A percentile compares a stretch with the other conserved stretches of the same genome.
Conservation (phyloP, 2,329 filamentous ascomycete genomes). For the Paraphoma sp. region DNA sequence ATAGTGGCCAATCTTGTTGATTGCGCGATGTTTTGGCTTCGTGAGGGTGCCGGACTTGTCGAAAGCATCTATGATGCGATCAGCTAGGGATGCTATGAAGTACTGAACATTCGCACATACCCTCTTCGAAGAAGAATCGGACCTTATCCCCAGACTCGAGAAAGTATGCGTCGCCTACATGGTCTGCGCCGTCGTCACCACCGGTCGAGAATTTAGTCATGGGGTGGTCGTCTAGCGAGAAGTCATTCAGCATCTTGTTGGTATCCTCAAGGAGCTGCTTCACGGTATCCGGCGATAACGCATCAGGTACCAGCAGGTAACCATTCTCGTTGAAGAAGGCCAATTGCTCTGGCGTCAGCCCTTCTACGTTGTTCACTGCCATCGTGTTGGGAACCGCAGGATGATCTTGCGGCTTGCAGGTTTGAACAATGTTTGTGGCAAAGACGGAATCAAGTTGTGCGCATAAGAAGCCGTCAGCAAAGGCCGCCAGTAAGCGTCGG, state of each 20-base stretch:
- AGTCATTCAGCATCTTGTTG: constrained; percentile 72
- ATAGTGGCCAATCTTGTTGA: constrained; percentile 71
- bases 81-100: neutral
- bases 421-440: too few species aligned
- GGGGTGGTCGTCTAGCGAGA: constrained; percentile 83
- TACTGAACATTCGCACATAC: constrained; percentile 32
- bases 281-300: constrained; percentile 71
- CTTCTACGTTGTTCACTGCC: constrained; percentile 41
- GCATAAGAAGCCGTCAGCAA: neutral
- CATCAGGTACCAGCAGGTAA: constrained; percentile 85
- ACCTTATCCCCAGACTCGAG: constrained; percentile 88
- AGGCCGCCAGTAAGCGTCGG: constrained; percentile 23
- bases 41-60: constrained; percentile 66
- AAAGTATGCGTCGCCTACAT: constrained; percentile 96
- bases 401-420: too few species aligned
- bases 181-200: constrained; percentile 67
- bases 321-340: constrained; percentile 79
- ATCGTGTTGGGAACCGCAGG: constrained; percentile 10
- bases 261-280: constrained; percentile 76
- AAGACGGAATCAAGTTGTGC: too few species aligned
- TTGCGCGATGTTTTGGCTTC: constrained; percentile 81
- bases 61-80: constrained; percentile 71
- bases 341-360: constrained; percentile 76
- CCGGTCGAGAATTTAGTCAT: constrained; percentile 95
- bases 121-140: constrained; percentile 95